Evolutionary conservation across 768 basidiomycete genomes (phyloP).

Genomic region (Fibroporia radiculosa): DNA sequence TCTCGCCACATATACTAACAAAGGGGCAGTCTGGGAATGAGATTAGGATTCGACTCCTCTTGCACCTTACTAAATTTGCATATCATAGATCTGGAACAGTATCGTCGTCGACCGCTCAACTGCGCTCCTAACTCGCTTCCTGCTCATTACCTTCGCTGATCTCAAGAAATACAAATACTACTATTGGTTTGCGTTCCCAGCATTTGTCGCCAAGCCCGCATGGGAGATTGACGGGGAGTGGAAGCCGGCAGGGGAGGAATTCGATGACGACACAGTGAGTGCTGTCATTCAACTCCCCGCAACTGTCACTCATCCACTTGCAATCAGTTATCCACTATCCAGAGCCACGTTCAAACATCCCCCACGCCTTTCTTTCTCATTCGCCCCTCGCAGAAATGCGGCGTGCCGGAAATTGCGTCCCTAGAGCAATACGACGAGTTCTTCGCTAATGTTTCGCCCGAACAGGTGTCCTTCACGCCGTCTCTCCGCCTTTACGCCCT

Average conservation of each 20-base stretch:
- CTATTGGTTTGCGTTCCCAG: constrained; percentile 98
- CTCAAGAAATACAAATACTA: constrained; percentile 97
- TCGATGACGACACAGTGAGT: constrained; percentile 36
- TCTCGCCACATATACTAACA: no score
- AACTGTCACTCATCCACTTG: background rate
- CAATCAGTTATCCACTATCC: constrained; percentile 45
- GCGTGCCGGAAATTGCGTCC: constrained; percentile 34
- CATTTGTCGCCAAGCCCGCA: constrained; percentile 80
- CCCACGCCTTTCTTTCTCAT: constrained; percentile 58
- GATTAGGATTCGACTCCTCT: background rate
- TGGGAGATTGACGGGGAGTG: constrained; percentile 80
- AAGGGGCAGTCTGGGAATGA: no score
- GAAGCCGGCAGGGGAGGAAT: constrained; percentile 37
- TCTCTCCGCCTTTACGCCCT: background rate
- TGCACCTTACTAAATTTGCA: background rate
- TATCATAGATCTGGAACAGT: constrained; percentile 59
- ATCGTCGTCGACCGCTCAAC: constrained; percentile 46
- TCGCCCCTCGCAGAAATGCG: constrained; percentile 25
- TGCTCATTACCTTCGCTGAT: constrained; percentile 91
- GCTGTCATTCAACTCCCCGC: background rate
- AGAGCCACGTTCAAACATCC: constrained; percentile 36
- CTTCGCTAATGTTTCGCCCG: constrained; percentile 38
- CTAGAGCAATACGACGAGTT: constrained; percentile 54
- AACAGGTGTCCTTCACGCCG: constrained; percentile 26
- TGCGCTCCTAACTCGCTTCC: constrained; percentile 61